phyloP scores from a whole-genome alignment of 2,329 filamentous ascomycete species.

The Aureobasidium musti region DNA sequence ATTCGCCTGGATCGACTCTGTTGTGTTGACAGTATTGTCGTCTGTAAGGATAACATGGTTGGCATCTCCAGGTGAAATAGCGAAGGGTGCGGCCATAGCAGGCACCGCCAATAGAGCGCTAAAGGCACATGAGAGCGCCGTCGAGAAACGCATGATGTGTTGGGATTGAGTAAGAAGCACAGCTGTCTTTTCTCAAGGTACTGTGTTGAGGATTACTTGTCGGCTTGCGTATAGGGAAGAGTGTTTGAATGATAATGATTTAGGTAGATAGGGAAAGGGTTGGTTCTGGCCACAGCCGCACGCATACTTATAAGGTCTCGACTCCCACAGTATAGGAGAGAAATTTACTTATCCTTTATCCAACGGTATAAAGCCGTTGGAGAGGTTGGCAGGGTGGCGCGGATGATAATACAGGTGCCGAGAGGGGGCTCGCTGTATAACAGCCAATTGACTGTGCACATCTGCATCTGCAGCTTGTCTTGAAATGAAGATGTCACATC shows the following conservation, averaged over 20 bases:
- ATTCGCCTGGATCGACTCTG: conserved; percentile 27
- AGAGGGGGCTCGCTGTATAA: conserved; percentile 17
- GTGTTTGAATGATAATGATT: neutral
- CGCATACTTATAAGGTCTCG: conserved; percentile 25
- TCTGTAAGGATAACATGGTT: conserved; percentile 35
- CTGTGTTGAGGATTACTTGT: neutral
- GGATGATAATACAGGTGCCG: conserved; percentile 27
- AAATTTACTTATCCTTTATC: conserved; percentile 20
- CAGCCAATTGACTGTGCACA: neutral
- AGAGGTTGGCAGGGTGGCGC: conserved; percentile 28
- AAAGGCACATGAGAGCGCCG: conserved; percentile 25
- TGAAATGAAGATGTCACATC: neutral
- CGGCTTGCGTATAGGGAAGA: neutral
- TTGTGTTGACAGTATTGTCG: conserved; percentile 37
- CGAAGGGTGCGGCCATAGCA: conserved; percentile 33
- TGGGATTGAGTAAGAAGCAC: conserved; percentile 1
- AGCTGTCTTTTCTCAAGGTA: neutral
- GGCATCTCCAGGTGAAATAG: conserved; percentile 34
- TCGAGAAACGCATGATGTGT: conserved; percentile 25
- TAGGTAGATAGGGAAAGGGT: neutral
- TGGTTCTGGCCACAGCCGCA: conserved; percentile 12
- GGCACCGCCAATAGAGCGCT: conserved; percentile 24
- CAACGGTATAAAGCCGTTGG: conserved; percentile 27
- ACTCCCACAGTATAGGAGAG: conserved; percentile 20
- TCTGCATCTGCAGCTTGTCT: neutral